Evolutionary conservation across 331 rosid species (phyloP).

Genomic region (Phaseolus coccineus): DNA sequence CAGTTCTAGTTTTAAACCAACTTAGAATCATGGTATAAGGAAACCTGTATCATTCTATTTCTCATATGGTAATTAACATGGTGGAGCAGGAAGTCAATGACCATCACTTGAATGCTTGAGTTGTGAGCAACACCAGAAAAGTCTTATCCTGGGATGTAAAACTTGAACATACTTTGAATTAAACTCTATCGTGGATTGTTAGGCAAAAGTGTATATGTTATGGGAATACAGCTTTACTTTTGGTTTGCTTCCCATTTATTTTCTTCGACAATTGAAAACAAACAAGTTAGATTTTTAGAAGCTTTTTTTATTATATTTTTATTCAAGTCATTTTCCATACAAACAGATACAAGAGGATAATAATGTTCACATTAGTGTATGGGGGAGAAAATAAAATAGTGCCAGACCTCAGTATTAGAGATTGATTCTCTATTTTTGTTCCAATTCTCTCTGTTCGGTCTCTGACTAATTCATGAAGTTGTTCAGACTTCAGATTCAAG

Average conservation of each 20-base stretch:
- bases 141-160: not conserved
- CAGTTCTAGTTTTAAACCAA: not conserved
- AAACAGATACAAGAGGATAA: not conserved
- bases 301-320: not conserved
- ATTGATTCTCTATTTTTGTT: constrained; percentile 2
- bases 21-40: not conserved
- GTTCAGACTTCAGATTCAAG: constrained; percentile 26
- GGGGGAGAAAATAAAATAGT: not conserved
- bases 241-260: not conserved
- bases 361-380: not conserved
- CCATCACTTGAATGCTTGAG: not conserved
- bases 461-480: not conserved
- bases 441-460: not conserved
- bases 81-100: not conserved
- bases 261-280: constrained; percentile 5
- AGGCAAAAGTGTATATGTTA: too few species aligned
- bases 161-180: not conserved
- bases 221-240: not conserved
- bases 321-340: not conserved
- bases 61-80: not conserved
- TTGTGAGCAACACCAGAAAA: not conserved
- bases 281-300: not conserved
- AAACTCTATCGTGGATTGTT: not conserved
- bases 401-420: constrained; percentile 5
- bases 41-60: not conserved